Evolutionary conservation across 352 stramenopile genomes (phyloP), one percentile per base, ranked within the genome.

Genomic region (Nothophytophthora sp.): DNA sequence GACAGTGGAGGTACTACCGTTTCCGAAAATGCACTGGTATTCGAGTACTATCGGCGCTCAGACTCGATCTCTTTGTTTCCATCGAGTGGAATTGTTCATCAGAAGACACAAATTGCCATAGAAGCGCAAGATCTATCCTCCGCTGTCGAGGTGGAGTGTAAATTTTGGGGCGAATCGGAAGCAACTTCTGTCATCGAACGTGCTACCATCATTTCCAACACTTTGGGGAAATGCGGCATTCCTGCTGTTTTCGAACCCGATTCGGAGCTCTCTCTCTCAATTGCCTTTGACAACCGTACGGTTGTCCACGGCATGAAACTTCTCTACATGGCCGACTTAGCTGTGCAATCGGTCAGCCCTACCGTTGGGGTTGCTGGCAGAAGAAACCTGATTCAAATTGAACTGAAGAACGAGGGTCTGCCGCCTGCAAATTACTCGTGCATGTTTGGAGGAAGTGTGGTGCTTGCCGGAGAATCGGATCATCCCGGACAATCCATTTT

Each of bases 21-120:
- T 10, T 81, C 72, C 24, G 55, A 73, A 45, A 86, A 86, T 22
- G 57, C 63, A 4, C 4, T 81, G 18, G 40, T 65, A 16, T 43
- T 86, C 9, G 55, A 75, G 36, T 70, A 65, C 41, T 67, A 71
- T 34, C 36, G 22, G 18, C 43, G 41, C 3, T 2, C 37, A 24
- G 51, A 46, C 2, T 10, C 25, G 7, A 43, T 56, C 29, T 44
- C 18, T 4, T 30, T 83, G 11, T 57, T 45, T 22, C 66, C 72
- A 29, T 32, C 37, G 0, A 72, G 58, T 51, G 52, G 63, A 5
- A 51, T 83, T 5, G 40, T 86, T 15, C 60, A 76, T 30, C 38
- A 34, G 9, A 55, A 53, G 6, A 66, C 73, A 37, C 44, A 37
- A 25, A 44, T 81, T 23, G 33, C 19, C 5, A 46, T 83, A 19